Evolutionary conservation across 495 filamentous ascomycete genomes (phyloP).

Genomic region (Trichocladium uniseriatum): DNA sequence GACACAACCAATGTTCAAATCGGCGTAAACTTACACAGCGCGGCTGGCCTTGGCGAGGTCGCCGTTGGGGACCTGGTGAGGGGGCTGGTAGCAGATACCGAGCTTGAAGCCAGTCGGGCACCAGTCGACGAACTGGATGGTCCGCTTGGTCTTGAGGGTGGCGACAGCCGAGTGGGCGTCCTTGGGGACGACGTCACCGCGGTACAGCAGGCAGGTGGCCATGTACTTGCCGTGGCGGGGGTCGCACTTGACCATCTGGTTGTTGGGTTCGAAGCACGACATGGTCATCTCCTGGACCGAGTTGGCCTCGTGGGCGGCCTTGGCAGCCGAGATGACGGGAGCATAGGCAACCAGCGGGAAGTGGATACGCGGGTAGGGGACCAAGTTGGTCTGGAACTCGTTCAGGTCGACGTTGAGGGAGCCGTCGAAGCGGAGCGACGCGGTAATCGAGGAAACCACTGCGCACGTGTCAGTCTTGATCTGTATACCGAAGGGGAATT

Average conservation of each 20-base stretch:
- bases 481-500: neutral
- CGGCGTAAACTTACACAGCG: conserved; percentile 66
- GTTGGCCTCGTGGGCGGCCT: conserved; percentile 92
- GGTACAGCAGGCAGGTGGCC: conserved; percentile 96
- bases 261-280: conserved; percentile 73
- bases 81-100: conserved; percentile 98
- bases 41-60: conserved; percentile 96
- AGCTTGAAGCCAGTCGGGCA: conserved; percentile 99
- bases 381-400: conserved; percentile 99
- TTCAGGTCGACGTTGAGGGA: conserved; percentile 98
- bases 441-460: conserved; percentile 98
- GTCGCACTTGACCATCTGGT: conserved; percentile 99
- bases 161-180: conserved; percentile 87
- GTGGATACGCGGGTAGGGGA: conserved; percentile 98
- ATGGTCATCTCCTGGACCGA: conserved; percentile 81
- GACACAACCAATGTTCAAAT: neutral
- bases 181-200: conserved; percentile 94
- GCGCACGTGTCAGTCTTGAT: conserved; percentile 14
- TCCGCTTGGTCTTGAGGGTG: conserved; percentile 94
- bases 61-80: conserved; percentile 88
- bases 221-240: conserved; percentile 99
- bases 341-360: conserved; percentile 96
- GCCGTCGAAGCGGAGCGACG: conserved; percentile 95
- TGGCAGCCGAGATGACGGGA: conserved; percentile 85
- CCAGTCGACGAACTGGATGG: conserved; percentile 99